Evolutionary conservation across 1,139 yeast species (phyloP), one percentile per base, ranked within the genome.

Genomic region (Magnusiomyces tetraspermus): DNA sequence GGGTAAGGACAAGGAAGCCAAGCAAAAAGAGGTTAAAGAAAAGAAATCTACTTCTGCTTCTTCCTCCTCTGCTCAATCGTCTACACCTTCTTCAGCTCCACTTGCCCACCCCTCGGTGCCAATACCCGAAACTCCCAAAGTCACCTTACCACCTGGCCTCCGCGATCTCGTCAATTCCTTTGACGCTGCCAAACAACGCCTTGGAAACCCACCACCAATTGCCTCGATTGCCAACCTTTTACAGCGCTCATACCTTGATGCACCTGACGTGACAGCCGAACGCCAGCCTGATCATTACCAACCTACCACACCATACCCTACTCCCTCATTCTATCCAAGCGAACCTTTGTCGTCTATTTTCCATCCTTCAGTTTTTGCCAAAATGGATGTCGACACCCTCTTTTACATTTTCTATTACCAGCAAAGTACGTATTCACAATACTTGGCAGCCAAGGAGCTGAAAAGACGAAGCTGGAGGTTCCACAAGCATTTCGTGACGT

Each of bases 231-330:
- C 80, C 55, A 74, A 73, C 52, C 69, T 79, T 60, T 72, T 90
- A 59, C 95, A 89, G 66, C 76, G 78, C 2, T 89, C 97, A 1
- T 75, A 87, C 57, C 73, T 87, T 61, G 85, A 86, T 63, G 88
- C 97, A 67, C 98, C 99, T 0, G 97, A 92, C 68, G 77, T 82
- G 57, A 94, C 90, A 66, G 85, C 96, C 1, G 97, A 92, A 62
- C 81, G 79, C 59, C 97, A 97, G 30, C 46, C 50, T 24, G 76
- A 83, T 58, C 80, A 79, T 58, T 90, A 90, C 67, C 79, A 76
- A 57, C 95, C 96, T n/a, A 75, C 76, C 46, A 80, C 82, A 59
- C 95, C 95, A 50, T 95, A 85, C 65, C 96, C 97, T 17, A 87
- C 96, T 3, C 87, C 94, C 48, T 79, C 87, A 23, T 88, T 84